These are phyloP conservation scores for Sonneratia caseolaris DNA, from an alignment of 345 rosid species.

Conservation along the genomic window DNA sequence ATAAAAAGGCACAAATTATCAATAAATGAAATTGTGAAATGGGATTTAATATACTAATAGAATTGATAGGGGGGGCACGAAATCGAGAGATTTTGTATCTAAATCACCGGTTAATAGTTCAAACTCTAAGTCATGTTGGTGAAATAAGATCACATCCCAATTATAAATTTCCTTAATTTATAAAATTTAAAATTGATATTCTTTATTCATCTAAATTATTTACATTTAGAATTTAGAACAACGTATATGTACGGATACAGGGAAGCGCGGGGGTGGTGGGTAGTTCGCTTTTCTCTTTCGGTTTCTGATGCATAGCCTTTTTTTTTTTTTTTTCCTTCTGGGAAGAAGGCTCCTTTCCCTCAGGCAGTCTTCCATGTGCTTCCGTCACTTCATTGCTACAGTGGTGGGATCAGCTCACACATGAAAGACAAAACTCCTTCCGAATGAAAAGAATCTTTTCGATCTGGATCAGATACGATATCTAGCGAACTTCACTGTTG, in stretches of 20 bases:
- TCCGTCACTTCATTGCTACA: conserved; percentile 7
- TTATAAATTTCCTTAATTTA: no score
- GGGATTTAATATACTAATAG: no score
- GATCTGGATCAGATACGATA: conserved; percentile 3
- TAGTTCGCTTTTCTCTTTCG: conserved; percentile 3
- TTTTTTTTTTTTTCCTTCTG: conserved; percentile 1
- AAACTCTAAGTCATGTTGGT: no score
- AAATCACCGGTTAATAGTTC: no score
- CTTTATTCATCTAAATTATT: no score
- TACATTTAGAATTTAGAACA: no score
- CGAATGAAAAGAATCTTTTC: not conserved
- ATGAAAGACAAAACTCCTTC: conserved; percentile 11
- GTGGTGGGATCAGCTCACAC: conserved; percentile 7
- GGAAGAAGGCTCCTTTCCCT: conserved; percentile 3
- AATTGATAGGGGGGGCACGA: no score
- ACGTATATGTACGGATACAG: not conserved
- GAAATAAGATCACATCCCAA: no score
- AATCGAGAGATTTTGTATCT: no score
- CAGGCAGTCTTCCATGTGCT: conserved; percentile 12
- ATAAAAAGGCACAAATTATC: not conserved
- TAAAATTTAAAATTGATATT: no score
- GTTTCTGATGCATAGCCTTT: conserved; percentile 2
- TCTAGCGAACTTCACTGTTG: not conserved
- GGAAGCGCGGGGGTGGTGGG: conserved; percentile 7
- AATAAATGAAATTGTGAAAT: no score